Evolutionary conservation across 2,329 filamentous ascomycete genomes (phyloP).

Genomic region (Alternaria angustiovoidea): DNA sequence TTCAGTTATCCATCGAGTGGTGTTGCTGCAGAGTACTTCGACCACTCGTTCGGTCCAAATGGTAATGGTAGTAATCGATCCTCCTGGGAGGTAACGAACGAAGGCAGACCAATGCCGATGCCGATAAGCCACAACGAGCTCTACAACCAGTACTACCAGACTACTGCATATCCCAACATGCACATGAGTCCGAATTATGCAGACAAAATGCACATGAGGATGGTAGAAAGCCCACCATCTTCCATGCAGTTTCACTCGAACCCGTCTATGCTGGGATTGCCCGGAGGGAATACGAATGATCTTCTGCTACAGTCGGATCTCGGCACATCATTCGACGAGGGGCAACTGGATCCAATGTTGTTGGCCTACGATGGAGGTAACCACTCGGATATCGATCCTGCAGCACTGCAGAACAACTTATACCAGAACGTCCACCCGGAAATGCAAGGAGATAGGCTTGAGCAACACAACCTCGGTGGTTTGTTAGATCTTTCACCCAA

Average conservation of each 20-base stretch:
- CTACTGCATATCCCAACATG: slow-evolving; percentile 55
- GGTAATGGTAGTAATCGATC: slow-evolving; percentile 53
- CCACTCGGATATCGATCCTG: slow-evolving; percentile 30
- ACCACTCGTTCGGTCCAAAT: slow-evolving; percentile 39
- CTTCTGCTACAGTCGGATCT: slow-evolving; percentile 42
- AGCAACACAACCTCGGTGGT: slow-evolving; percentile 39
- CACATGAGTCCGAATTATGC: slow-evolving; percentile 32
- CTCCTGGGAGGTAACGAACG: slow-evolving; percentile 62
- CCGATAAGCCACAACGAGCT: slow-evolving; percentile 56
- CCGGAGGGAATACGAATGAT: slow-evolving; percentile 51
- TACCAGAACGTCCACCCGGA: slow-evolving; percentile 43
- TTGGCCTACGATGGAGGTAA: slow-evolving; percentile 44
- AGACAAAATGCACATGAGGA: slow-evolving; percentile 55
- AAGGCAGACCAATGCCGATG: slow-evolving; percentile 58
- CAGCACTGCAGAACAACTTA: slow-evolving; percentile 32
- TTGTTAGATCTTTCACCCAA: slow-evolving; percentile 37
- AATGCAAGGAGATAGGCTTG: slow-evolving; percentile 41
- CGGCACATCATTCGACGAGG: slow-evolving; percentile 45
- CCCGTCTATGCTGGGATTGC: slow-evolving; percentile 48
- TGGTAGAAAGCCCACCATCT: slow-evolving; percentile 42
- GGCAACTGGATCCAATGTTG: slow-evolving; percentile 54
- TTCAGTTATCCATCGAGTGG: slow-evolving; percentile 38
- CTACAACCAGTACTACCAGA: slow-evolving; percentile 62
- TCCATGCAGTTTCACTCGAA: slow-evolving; percentile 43
- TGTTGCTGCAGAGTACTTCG: slow-evolving; percentile 36